Percentiles rank a stretch among this genome's conserved stretches.
Evolutionary conservation across 805 yeast species (phyloP).

Genomic region (Ogataea trehalophila): DNA sequence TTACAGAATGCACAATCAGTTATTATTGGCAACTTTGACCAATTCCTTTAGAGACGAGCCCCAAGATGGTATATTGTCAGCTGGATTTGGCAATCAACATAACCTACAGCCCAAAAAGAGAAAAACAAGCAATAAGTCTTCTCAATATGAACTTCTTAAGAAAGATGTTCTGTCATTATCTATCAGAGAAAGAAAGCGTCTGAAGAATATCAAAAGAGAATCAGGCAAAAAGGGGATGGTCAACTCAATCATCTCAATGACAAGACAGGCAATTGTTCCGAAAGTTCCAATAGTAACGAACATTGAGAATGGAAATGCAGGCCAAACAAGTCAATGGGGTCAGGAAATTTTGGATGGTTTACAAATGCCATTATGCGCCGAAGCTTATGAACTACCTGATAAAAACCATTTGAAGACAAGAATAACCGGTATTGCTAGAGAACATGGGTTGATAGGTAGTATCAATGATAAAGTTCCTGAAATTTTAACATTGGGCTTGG

Average conservation of each 20-base stretch:
- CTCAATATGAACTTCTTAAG: constrained; percentile 78
- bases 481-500: constrained; percentile 73
- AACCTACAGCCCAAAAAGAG: constrained; percentile 30
- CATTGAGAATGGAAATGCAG: constrained; percentile 12
- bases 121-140: constrained; percentile 47
- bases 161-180: constrained; percentile 85
- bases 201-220: constrained; percentile 78
- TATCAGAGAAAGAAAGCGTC: constrained; percentile 75
- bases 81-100: constrained; percentile 43
- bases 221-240: constrained; percentile 73
- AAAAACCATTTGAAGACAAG: constrained; percentile 59
- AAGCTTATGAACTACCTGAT: constrained; percentile 80
- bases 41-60: constrained; percentile 79
- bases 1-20: constrained; percentile 72
- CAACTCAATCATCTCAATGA: constrained; percentile 62
- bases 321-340: constrained; percentile 73
- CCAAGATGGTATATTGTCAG: constrained; percentile 42
- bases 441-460: constrained; percentile 81
- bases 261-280: constrained; percentile 72
- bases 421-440: constrained; percentile 80
- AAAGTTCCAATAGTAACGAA: constrained; percentile 72
- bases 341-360: constrained; percentile 87
- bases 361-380: constrained; percentile 74
- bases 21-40: constrained; percentile 75
- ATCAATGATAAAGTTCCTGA: constrained; percentile 78